These are phyloP conservation scores for Breynia disticha DNA, from an alignment of 441 rosid genomes.

Conservation along the genomic window DNA sequence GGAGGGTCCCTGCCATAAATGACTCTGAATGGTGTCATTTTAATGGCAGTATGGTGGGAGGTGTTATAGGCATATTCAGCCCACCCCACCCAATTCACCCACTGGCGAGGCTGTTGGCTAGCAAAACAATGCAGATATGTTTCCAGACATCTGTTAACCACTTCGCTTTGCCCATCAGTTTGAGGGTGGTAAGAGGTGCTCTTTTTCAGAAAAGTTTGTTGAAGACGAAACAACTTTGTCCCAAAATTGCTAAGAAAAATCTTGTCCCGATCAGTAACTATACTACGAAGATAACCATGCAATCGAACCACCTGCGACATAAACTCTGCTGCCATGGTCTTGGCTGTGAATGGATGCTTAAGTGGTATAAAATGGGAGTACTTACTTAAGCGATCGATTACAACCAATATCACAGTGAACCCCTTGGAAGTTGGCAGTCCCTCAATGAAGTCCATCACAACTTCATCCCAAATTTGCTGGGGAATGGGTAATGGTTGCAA, in stretches of 20 bases:
- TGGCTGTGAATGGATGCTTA: background rate
- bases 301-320: background rate
- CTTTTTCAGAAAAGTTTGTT: background rate
- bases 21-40: background rate
- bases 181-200: too few relatives aligned
- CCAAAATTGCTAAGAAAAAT: too few relatives aligned
- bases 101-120: background rate
- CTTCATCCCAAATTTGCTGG: background rate
- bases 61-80: conserved; percentile 5
- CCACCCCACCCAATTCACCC: background rate
- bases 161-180: background rate
- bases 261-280: too few relatives aligned
- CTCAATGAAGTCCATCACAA: background rate
- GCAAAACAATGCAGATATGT: background rate
- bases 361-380: background rate
- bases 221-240: too few relatives aligned
- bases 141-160: background rate
- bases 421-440: background rate
- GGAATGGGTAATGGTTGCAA: background rate
- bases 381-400: background rate
- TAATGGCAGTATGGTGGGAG: background rate
- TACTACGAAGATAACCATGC: background rate
- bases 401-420: background rate
- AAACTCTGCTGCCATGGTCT: background rate
- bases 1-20: background rate